These are phyloP conservation scores for Wickerhamiella cacticola DNA, from an alignment of 805 yeast genomes.

Conservation along the genomic window DNA sequence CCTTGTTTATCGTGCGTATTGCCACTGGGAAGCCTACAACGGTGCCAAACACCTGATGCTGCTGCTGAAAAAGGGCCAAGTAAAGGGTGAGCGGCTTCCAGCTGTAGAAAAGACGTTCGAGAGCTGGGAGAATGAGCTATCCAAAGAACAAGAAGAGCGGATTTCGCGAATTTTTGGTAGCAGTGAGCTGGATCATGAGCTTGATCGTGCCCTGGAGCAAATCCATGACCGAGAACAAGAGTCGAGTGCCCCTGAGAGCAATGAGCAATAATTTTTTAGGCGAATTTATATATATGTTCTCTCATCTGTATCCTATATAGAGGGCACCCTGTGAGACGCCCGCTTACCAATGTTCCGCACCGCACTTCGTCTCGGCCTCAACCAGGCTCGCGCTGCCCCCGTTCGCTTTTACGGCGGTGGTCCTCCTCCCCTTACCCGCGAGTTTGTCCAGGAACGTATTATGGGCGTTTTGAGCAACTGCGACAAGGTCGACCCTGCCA, in stretches of 20 bases:
- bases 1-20: constrained; percentile 65
- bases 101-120: constrained; percentile 14
- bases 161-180: constrained; percentile 15
- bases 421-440: constrained; percentile 51
- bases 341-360: constrained; percentile 10
- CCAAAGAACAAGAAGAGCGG: background rate
- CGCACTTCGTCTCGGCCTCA: constrained; percentile 1
- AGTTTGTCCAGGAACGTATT: constrained; percentile 72
- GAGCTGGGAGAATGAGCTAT: background rate
- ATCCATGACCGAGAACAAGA: background rate
- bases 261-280: too few relatives aligned
- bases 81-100: constrained; percentile 24
- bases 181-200: constrained; percentile 15
- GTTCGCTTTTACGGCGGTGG: constrained; percentile 24
- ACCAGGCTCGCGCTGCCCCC: background rate
- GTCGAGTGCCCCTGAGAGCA: too few relatives aligned
- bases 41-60: constrained; percentile 61
- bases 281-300: too few relatives aligned
- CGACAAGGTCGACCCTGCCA: constrained; percentile 37
- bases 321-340: too few relatives aligned
- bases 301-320: too few relatives aligned
- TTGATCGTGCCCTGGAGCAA: constrained; percentile 20
- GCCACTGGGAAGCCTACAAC: constrained; percentile 64
- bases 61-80: constrained; percentile 38
- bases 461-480: constrained; percentile 59